A percentile compares a stretch with the other conserved stretches of the same genome.
Evolutionary conservation across 495 filamentous ascomycete species (phyloP).

Genomic region (Talaromyces adpressus): DNA sequence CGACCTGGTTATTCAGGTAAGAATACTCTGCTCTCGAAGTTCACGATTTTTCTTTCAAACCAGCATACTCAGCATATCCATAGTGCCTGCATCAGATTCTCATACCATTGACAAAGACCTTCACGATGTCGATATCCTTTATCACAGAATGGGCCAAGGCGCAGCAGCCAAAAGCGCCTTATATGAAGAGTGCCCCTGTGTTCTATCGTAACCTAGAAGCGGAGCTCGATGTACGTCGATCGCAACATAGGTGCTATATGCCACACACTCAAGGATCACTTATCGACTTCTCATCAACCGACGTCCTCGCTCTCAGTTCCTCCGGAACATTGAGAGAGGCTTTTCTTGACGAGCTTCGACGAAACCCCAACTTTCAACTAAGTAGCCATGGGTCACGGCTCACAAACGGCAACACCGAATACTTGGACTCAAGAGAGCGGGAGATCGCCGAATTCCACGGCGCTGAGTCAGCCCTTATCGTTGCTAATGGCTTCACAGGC

Average conservation of each 20-base stretch:
- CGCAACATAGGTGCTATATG: not conserved
- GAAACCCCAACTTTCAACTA: constrained; percentile 4
- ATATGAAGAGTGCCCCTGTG: not conserved
- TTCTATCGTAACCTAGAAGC: constrained; percentile 5
- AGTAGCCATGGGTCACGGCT: constrained; percentile 28
- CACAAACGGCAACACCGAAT: constrained; percentile 57
- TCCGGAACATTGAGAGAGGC: not conserved
- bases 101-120: no score
- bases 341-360: not conserved
- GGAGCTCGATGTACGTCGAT: not conserved
- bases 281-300: constrained; percentile 1
- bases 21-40: no score
- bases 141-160: no score
- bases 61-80: no score
- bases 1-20: no score
- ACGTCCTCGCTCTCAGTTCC: constrained; percentile 2
- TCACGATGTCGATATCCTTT: no score
- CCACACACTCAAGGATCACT: not conserved
- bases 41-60: no score
- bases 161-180: not conserved
- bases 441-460: constrained; percentile 59
- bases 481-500: constrained; percentile 72
- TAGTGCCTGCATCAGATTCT: no score
- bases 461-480: constrained; percentile 55
- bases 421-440: constrained; percentile 54